Evolutionary conservation across 1,284 basidiomycete genomes (phyloP).

Genomic region (Mixia osmundae): DNA sequence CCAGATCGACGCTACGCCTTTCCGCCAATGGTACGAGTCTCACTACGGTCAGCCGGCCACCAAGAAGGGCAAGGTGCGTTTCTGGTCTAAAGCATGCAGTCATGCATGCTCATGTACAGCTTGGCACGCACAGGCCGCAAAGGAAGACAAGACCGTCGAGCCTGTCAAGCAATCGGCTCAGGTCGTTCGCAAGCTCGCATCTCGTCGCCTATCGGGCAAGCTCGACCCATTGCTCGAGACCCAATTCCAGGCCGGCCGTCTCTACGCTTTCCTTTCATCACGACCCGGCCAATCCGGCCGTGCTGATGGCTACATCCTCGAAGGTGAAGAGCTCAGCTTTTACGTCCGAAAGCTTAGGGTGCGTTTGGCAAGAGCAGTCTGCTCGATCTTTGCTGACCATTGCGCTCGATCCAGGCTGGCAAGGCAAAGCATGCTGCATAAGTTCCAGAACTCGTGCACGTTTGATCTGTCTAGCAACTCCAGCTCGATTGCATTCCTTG

Average conservation of each 20-base stretch:
- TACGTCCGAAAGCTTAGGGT: constrained; percentile 41
- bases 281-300: constrained; percentile 85
- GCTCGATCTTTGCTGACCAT: constrained; percentile 43
- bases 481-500: constrained; percentile 1
- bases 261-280: constrained; percentile 70
- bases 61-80: constrained; percentile 46
- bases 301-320: constrained; percentile 80
- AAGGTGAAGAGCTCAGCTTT: constrained; percentile 95
- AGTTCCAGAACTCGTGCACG: too few species aligned
- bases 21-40: constrained; percentile 94
- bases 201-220: too few species aligned
- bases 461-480: too few species aligned
- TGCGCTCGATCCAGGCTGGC: constrained; percentile 67
- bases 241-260: constrained; percentile 66
- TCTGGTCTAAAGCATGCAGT: not conserved
- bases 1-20: constrained; percentile 85
- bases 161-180: constrained; percentile 71
- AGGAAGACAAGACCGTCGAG: constrained; percentile 26
- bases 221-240: constrained; percentile 62
- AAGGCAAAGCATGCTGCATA: constrained; percentile 63
- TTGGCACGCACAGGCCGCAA: constrained; percentile 17
- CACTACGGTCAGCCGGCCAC: constrained; percentile 82
- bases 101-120: not conserved
- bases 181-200: constrained; percentile 56
- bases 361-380: not conserved